These are phyloP conservation scores for Globisporangium acanthophoron DNA, from an alignment of 352 stramenopile genomes.

Conservation along the genomic window DNA sequence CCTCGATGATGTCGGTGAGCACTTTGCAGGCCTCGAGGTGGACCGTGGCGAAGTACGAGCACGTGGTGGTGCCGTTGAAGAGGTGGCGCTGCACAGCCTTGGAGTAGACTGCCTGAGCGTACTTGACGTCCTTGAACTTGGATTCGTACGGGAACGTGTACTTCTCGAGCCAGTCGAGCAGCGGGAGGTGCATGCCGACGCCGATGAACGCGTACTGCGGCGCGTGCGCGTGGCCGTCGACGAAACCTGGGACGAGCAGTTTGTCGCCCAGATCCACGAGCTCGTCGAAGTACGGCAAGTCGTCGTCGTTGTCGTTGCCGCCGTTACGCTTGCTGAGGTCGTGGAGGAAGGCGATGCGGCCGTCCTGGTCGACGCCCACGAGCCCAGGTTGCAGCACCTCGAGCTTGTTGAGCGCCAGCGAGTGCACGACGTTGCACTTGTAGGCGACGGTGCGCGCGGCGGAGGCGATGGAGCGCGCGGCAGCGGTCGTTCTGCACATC, in stretches of 20 bases:
- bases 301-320: neutral
- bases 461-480: conserved; percentile 29
- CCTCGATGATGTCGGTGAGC: conserved; percentile 82
- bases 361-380: conserved; percentile 44
- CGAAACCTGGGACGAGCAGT: conserved; percentile 90
- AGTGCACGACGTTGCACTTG: conserved; percentile 77
- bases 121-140: conserved; percentile 59
- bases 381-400: conserved; percentile 60
- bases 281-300: conserved; percentile 27
- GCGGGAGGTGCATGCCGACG: conserved; percentile 90
- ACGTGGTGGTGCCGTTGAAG: conserved; percentile 90
- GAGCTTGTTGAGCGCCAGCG: conserved; percentile 44
- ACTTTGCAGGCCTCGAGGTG: conserved; percentile 89
- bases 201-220: conserved; percentile 93
- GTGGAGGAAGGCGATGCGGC: conserved; percentile 43
- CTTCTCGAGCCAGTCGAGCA: conserved; percentile 92
- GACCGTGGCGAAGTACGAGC: conserved; percentile 92
- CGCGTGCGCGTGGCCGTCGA: conserved; percentile 93
- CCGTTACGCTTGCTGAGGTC: conserved; percentile 24
- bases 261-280: conserved; percentile 65
- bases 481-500: conserved; percentile 11
- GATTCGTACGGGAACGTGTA: conserved; percentile 93
- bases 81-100: conserved; percentile 86
- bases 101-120: conserved; percentile 82
- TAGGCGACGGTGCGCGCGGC: conserved; percentile 45